phyloP scores from a whole-genome alignment of 805 yeast species.

The Cyberlindnera amylophila region DNA sequence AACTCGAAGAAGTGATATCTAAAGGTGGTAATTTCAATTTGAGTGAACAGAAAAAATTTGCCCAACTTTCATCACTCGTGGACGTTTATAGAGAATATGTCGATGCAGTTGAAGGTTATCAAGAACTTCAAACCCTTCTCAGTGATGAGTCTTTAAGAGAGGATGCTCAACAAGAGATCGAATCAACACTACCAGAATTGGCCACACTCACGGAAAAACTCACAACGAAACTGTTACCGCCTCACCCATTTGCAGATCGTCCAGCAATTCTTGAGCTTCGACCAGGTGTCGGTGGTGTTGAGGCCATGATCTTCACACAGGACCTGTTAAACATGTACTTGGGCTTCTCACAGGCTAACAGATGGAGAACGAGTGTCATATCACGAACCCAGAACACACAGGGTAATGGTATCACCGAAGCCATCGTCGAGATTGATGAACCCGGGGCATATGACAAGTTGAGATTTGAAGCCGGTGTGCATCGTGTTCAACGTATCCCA shows the following conservation, averaged over 20 bases:
- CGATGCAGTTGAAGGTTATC: slow-evolving; percentile 25
- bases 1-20: slow-evolving; percentile 40
- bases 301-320: slow-evolving; percentile 82
- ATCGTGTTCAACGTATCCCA: slow-evolving; percentile 92
- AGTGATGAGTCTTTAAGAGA: slow-evolving; percentile 44
- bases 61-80: slow-evolving; percentile 42
- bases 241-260: slow-evolving; percentile 69
- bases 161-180: slow-evolving; percentile 64
- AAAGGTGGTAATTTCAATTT: slow-evolving; percentile 40
- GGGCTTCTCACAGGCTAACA: slow-evolving; percentile 57
- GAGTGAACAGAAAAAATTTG: slow-evolving; percentile 45
- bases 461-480: slow-evolving; percentile 91
- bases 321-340: slow-evolving; percentile 81
- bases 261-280: slow-evolving; percentile 81
- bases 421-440: slow-evolving; percentile 67
- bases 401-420: slow-evolving; percentile 71
- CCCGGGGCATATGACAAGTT: slow-evolving; percentile 73
- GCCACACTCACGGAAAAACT: slow-evolving; percentile 39
- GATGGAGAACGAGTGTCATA: slow-evolving; percentile 65
- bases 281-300: slow-evolving; percentile 96
- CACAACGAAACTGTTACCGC: slow-evolving; percentile 65
- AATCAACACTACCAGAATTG: slow-evolving; percentile 41
- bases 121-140: slow-evolving; percentile 42
- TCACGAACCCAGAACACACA: slow-evolving; percentile 52
- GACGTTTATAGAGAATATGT: slow-evolving; percentile 39